Conservation (phyloP, 768 basidiomycete genomes). For the Omphalotus guepiniiformis region DNA sequence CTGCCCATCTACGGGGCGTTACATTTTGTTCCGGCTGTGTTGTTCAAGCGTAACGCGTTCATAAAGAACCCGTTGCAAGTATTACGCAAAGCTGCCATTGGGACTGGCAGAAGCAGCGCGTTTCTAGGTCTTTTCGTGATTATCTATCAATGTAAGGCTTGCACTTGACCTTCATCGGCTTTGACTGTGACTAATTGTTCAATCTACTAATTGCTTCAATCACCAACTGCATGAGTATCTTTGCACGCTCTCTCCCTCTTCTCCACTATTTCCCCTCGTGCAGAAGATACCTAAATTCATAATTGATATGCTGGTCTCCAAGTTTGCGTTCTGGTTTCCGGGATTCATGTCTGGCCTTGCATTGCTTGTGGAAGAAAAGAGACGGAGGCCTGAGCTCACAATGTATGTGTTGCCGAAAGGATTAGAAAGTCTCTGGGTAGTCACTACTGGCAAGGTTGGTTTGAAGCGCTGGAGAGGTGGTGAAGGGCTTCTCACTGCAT, state of each 20-base stretch:
- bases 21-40: constrained; percentile 81
- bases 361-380: constrained; percentile 82
- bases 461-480: constrained; percentile 67
- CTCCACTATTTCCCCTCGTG: constrained; percentile 20
- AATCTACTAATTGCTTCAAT: constrained; percentile 66
- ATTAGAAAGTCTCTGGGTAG: constrained; percentile 86
- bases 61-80: constrained; percentile 61
- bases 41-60: constrained; percentile 75
- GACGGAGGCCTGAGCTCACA: constrained; percentile 85
- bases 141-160: constrained; percentile 69
- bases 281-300: constrained; percentile 39
- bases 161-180: not conserved
- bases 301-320: constrained; percentile 57
- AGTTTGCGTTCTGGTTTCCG: constrained; percentile 67
- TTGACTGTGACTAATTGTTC: not conserved
- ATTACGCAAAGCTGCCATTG: constrained; percentile 58
- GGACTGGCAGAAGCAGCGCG: constrained; percentile 78
- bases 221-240: constrained; percentile 52
- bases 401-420: constrained; percentile 91
- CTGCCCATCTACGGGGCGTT: constrained; percentile 82
- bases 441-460: constrained; percentile 69
- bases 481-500: constrained; percentile 61
- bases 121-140: constrained; percentile 84
- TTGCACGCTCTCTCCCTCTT: constrained; percentile 29
- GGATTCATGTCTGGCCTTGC: constrained; percentile 75